Percentiles rank a stretch among this genome's conserved stretches.
Evolutionary conservation across 768 basidiomycete species (phyloP).

Genomic region (Coprinopsis marcescibilis): DNA sequence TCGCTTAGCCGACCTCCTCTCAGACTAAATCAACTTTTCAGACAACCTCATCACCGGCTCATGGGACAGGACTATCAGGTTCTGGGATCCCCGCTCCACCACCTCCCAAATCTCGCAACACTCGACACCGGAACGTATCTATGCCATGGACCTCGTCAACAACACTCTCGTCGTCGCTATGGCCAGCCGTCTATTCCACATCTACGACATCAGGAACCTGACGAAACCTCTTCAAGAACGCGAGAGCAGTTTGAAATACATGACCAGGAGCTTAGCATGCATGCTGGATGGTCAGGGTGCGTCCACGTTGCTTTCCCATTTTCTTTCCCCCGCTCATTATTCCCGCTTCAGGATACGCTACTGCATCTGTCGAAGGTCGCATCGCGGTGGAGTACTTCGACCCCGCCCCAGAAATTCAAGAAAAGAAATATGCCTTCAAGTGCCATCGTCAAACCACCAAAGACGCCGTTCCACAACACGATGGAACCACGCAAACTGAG

Average conservation of each 20-base stretch:
- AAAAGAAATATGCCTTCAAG: constrained; percentile 92
- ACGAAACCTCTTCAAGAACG: constrained; percentile 62
- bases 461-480: neutral
- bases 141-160: constrained; percentile 74
- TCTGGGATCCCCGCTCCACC: constrained; percentile 77
- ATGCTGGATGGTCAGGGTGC: constrained; percentile 90
- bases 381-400: constrained; percentile 98
- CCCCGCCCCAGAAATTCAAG: constrained; percentile 67
- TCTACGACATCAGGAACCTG: constrained; percentile 84
- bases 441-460: constrained; percentile 79
- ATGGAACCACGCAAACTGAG: constrained; percentile 34
- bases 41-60: constrained; percentile 75
- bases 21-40: neutral
- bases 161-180: constrained; percentile 86
- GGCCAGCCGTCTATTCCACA: constrained; percentile 85
- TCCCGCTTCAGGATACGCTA: constrained; percentile 69
- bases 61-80: constrained; percentile 85
- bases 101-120: constrained; percentile 47
- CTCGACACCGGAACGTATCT: constrained; percentile 76
- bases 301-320: too few species aligned
- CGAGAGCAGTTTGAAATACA: constrained; percentile 92
- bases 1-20: neutral
- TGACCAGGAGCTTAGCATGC: constrained; percentile 87
- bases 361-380: constrained; percentile 89
- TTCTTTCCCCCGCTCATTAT: neutral